These are phyloP conservation scores for Malassezia nana DNA, from an alignment of 1,284 basidiomycete species.

Conservation along the genomic window DNA sequence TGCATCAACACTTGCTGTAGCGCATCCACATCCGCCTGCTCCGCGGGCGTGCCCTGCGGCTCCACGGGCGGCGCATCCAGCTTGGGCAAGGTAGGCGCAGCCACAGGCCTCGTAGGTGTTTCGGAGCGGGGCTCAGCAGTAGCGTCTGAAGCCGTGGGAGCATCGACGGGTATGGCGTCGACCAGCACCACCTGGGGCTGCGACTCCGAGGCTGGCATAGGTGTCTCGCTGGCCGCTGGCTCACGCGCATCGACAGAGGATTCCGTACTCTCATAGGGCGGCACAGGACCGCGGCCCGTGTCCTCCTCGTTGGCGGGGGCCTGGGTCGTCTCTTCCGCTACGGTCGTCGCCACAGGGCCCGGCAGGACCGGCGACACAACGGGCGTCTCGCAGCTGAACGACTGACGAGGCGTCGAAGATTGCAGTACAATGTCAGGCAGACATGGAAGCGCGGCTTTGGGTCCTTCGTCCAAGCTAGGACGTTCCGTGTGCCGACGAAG, in stretches of 20 bases:
- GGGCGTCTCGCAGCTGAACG: not conserved
- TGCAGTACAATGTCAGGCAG: slow-evolving; percentile 1
- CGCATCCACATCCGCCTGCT: not conserved
- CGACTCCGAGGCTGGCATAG: not conserved
- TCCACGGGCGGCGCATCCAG: not conserved
- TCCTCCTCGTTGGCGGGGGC: not conserved
- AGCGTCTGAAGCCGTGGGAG: not conserved
- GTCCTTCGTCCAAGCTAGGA: not conserved
- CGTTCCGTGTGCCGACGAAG: not conserved
- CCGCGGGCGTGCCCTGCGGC: not conserved
- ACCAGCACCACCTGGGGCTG: not conserved
- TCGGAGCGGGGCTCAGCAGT: too few species aligned
- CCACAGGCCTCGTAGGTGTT: too few species aligned
- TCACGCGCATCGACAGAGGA: not conserved
- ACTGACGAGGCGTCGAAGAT: not conserved
- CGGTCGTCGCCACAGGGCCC: not conserved
- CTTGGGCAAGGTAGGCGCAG: not conserved
- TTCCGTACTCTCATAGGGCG: not conserved
- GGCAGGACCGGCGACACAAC: not conserved
- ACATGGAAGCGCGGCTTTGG: too few species aligned
- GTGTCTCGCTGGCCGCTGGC: not conserved
- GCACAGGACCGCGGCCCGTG: not conserved
- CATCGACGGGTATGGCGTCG: not conserved
- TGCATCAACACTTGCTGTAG: not conserved
- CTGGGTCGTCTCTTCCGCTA: not conserved